Conservation (phyloP, 306 rosid genomes). For the Canavalia ensiformis region DNA sequence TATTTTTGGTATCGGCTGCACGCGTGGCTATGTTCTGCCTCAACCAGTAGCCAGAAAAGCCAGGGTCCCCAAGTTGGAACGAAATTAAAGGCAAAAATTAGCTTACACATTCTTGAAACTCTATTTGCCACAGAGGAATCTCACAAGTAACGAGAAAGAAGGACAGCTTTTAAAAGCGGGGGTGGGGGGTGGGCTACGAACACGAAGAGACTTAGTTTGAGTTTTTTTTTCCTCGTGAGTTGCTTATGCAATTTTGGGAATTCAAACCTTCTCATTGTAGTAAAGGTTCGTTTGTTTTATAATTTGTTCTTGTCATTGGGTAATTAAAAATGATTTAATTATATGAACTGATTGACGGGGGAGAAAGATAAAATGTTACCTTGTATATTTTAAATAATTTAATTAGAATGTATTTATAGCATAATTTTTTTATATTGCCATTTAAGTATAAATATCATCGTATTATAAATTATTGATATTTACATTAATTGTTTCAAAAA, state of each 20-base stretch:
- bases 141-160: constrained; percentile 59
- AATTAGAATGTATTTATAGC: no score
- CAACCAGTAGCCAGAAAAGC: constrained; percentile 20
- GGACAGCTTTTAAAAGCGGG: constrained; percentile 33
- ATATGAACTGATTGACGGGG: background rate
- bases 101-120: constrained; percentile 46
- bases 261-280: background rate
- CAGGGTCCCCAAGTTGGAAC: constrained; percentile 25
- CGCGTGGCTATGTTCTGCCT: constrained; percentile 52
- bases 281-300: background rate
- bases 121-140: constrained; percentile 45
- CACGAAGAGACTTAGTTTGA: background rate
- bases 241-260: background rate
- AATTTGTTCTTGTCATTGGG: background rate
- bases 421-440: no score
- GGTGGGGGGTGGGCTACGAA: background rate
- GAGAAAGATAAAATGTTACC: background rate
- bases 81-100: constrained; percentile 19
- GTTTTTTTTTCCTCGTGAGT: background rate
- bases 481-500: no score
- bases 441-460: no score
- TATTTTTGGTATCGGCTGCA: constrained; percentile 45
- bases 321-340: background rate
- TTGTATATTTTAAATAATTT: no score
- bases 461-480: no score